phyloP scores from a whole-genome alignment of 2,329 filamentous ascomycete genomes.

The Pseudogymnoascus sp. region DNA sequence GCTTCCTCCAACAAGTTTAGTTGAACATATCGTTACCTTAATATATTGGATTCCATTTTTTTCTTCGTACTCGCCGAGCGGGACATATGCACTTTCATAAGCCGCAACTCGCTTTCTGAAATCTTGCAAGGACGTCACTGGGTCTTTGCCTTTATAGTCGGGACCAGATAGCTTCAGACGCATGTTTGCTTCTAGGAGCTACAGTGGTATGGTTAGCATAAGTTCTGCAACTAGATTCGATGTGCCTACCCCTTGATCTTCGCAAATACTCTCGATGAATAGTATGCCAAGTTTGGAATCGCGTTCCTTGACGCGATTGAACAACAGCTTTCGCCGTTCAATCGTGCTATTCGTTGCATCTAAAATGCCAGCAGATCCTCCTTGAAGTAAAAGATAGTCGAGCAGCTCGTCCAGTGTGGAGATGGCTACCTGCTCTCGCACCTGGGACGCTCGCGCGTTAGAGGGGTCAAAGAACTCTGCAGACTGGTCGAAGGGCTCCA shows the following conservation, averaged over 20 bases:
- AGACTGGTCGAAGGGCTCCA: slow-evolving; percentile 69
- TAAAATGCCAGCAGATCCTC: slow-evolving; percentile 86
- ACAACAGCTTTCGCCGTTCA: slow-evolving; percentile 71
- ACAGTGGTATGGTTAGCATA: slow-evolving; percentile 11
- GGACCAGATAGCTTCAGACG: slow-evolving; percentile 90
- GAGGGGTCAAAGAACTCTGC: slow-evolving; percentile 89
- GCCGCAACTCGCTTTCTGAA: slow-evolving; percentile 88
- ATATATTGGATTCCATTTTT: slow-evolving; percentile 88
- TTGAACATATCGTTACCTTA: slow-evolving; percentile 44
- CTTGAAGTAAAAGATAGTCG: slow-evolving; percentile 74
- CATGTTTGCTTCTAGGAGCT: slow-evolving; percentile 90
- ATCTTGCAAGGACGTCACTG: slow-evolving; percentile 71
- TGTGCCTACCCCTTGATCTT: slow-evolving; percentile 56
- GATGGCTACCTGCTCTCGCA: slow-evolving; percentile 86
- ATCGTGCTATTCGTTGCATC: slow-evolving; percentile 97
- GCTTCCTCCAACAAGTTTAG: neutral
- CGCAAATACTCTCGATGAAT: slow-evolving; percentile 91
- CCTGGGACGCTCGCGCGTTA: slow-evolving; percentile 70
- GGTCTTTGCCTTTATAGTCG: slow-evolving; percentile 92
- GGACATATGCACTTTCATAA: slow-evolving; percentile 90
- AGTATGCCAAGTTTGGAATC: slow-evolving; percentile 85
- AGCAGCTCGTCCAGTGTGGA: slow-evolving; percentile 87
- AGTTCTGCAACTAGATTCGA: neutral
- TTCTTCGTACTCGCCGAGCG: slow-evolving; percentile 86
- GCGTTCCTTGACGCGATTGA: slow-evolving; percentile 70